Base-by-base conservation (phyloP, 345 rosid species). In the Linum tenue region DNA sequence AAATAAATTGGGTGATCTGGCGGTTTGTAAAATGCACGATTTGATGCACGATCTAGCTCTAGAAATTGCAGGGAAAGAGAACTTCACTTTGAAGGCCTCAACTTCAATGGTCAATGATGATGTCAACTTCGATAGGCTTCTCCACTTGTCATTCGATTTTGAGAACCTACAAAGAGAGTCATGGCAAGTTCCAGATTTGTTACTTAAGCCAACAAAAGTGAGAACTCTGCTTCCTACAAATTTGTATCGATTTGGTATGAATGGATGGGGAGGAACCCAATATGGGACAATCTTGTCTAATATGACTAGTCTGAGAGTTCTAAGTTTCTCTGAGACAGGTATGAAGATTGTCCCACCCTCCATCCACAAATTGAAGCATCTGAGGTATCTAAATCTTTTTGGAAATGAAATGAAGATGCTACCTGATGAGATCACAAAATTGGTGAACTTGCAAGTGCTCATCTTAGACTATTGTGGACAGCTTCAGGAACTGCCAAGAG, bases 381-480 rank as follows among this genome's bases (percentile, higher is more conserved):
- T 76, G 2, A 65, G 70, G 12, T 65, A 59, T 69, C 78, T 79
- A 6, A 40, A 70, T 44, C 44, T 70, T 3, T 67, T 60, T 0
- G 0, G 1, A 0, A 68, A 51, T 8, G 0, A 0, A 0, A 5
- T 72, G 0, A 5, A 62, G 56, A 56, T 4, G 4, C 70, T 78
- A 12, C 82, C 79, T 0, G 38, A 11, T 8, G 56, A 72, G 0
- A 64, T 72, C 3, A 59, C 61, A 2, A 39, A 44, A 2, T 42
- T 78, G 36, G 72, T 65, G 0, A 75, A 70, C 56, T 63, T 78
- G 67, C 63, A 64, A 37, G 53, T 64, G 16, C 59, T 67, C 15
- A 7, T 16, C 0, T 60, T 69, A 1, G 0, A 0, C 0, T 15
- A 1, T 2, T 78, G 76, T 15, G 0, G 0, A 0, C 1, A 0